Evolutionary conservation across 345 rosid species (phyloP).

Genomic region (Populus ilicifolia): DNA sequence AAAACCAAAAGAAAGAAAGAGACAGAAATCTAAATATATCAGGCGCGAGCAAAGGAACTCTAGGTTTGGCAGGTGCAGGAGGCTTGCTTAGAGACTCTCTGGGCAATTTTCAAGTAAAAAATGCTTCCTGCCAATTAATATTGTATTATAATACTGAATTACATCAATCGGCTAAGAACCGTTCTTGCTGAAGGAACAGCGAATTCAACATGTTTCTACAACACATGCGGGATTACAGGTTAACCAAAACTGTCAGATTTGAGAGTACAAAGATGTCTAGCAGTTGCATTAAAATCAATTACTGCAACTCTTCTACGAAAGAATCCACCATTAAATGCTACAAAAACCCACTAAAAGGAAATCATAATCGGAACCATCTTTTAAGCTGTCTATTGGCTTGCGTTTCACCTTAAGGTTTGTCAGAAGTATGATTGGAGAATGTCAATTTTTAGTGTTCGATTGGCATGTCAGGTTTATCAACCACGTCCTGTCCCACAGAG

Average conservation of each 20-base stretch:
- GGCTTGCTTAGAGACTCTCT: no score
- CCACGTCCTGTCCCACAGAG: conserved; percentile 41
- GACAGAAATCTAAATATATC: no score
- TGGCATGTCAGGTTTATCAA: conserved; percentile 65
- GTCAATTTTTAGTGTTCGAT: conserved; percentile 64
- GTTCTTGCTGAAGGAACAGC: neutral
- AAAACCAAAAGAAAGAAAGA: no score
- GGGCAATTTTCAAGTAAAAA: no score
- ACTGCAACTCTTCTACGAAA: neutral
- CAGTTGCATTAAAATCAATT: neutral
- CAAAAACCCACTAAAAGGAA: conserved; percentile 1
- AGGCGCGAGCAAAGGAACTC: no score
- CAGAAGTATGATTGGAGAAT: conserved; percentile 51
- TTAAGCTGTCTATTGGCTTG: conserved; percentile 46
- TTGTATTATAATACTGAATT: no score
- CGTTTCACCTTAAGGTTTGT: conserved; percentile 38
- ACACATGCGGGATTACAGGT: neutral
- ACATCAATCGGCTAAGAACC: no score
- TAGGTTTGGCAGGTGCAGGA: no score
- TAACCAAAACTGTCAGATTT: neutral
- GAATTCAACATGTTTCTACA: neutral
- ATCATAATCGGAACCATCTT: conserved; percentile 59
- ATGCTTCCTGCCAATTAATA: neutral
- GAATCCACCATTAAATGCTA: neutral
- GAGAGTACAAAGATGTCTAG: neutral